Percentiles rank a stretch among this genome's conserved stretches.
Evolutionary conservation across 352 stramenopile genomes (phyloP).

Genomic region (Phytophthora fragariaefolia): DNA sequence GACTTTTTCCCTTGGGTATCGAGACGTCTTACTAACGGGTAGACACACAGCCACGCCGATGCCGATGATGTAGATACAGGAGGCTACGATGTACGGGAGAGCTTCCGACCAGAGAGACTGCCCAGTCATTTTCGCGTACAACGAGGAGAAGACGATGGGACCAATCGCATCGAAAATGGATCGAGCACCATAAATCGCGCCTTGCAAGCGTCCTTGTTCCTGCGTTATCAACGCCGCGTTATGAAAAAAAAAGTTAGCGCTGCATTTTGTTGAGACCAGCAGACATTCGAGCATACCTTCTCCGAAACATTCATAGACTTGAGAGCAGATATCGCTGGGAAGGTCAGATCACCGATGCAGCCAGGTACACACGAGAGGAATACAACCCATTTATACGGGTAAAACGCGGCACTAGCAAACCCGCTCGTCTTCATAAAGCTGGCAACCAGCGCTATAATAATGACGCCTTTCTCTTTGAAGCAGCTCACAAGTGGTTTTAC

Average conservation of each 20-base stretch:
- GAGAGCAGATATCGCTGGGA: conserved; percentile 54
- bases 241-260: neutral
- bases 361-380: conserved; percentile 50
- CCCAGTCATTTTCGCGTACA: conserved; percentile 66
- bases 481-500: conserved; percentile 67
- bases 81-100: conserved; percentile 66
- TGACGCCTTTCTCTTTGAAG: conserved; percentile 75
- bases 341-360: conserved; percentile 64
- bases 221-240: conserved; percentile 7
- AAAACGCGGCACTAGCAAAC: conserved; percentile 57
- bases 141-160: conserved; percentile 62
- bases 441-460: conserved; percentile 62
- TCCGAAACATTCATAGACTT: conserved; percentile 56
- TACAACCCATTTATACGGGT: conserved; percentile 70
- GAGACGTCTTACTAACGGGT: conserved; percentile 27
- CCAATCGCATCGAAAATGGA: conserved; percentile 71
- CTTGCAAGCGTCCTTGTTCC: conserved; percentile 82
- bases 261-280: neutral
- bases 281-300: conserved; percentile 30
- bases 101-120: conserved; percentile 49
- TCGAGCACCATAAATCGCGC: conserved; percentile 73
- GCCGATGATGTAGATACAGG: conserved; percentile 53
- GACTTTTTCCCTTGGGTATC: conserved; percentile 13
- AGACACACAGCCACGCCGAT: conserved; percentile 56
- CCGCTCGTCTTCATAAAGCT: conserved; percentile 50